Evolutionary conservation across 139 green algal species (phyloP).

Genomic region (Trebouxia sp.): DNA sequence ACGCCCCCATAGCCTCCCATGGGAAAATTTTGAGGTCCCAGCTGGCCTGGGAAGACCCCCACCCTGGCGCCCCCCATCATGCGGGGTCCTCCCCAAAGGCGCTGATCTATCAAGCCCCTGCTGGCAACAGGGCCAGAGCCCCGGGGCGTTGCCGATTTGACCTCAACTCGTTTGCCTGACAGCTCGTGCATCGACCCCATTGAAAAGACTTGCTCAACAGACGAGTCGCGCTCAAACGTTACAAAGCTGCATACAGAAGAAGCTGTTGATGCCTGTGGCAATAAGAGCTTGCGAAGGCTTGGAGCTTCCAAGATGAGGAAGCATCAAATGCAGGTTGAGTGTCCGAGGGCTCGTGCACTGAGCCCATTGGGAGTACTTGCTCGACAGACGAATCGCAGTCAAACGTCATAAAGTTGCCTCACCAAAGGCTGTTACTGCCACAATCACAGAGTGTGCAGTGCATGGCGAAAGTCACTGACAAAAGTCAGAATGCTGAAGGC

Average conservation of each 20-base stretch:
- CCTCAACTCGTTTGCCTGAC: slow-evolving; percentile 75
- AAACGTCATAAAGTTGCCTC: too few species aligned
- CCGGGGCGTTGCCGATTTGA: slow-evolving; percentile 81
- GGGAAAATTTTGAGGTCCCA: not conserved
- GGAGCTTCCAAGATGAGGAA: too few species aligned
- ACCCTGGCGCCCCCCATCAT: not conserved
- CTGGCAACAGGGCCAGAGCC: slow-evolving; percentile 53
- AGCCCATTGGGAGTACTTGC: too few species aligned
- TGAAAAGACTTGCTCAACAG: slow-evolving; percentile 68
- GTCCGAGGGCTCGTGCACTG: too few species aligned
- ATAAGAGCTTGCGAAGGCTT: not conserved
- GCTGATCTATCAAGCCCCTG: not conserved
- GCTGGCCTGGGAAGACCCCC: not conserved
- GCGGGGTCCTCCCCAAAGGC: not conserved
- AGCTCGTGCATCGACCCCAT: slow-evolving; percentile 74
- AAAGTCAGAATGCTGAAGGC: too few species aligned
- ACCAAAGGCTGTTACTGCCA: too few species aligned
- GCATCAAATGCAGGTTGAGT: too few species aligned
- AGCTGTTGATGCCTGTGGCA: not conserved
- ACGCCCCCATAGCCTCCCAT: not conserved
- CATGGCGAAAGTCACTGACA: too few species aligned
- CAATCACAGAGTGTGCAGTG: too few species aligned
- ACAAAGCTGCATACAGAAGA: slow-evolving; percentile 69
- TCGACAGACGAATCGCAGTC: too few species aligned
- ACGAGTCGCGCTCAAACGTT: slow-evolving; percentile 76